phyloP scores from a whole-genome alignment of 139 green algal species.

The Pleodorina starrii region DNA sequence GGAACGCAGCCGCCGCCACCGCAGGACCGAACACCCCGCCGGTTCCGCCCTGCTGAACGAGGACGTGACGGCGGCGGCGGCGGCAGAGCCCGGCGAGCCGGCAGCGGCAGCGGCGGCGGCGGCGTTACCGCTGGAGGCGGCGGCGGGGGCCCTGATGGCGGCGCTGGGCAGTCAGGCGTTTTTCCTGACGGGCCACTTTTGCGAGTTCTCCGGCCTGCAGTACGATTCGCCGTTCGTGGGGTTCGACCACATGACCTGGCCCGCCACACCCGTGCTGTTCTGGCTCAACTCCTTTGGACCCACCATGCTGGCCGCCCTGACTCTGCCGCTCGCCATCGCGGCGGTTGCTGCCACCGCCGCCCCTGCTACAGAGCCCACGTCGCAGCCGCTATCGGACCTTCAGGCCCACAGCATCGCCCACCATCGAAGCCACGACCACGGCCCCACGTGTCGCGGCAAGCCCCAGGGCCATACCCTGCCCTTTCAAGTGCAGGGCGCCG shows the following conservation, averaged over 20 bases:
- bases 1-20: not conserved
- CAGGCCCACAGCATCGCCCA: not conserved
- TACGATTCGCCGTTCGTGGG: slow-evolving; percentile 93
- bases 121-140: not conserved
- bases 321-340: slow-evolving; percentile 46
- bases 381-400: not conserved
- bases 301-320: slow-evolving; percentile 57
- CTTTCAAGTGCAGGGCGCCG: not conserved
- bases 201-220: slow-evolving; percentile 91
- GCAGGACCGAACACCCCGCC: too few species aligned
- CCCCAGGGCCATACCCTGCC: not conserved
- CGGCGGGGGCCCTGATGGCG: slow-evolving; percentile 22
- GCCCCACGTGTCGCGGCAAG: not conserved
- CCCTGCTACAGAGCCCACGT: not conserved
- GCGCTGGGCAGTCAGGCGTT: slow-evolving; percentile 70
- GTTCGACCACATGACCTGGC: slow-evolving; percentile 75
- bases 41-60: not conserved
- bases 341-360: not conserved
- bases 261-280: slow-evolving; percentile 73
- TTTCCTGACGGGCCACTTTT: slow-evolving; percentile 91
- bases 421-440: not conserved
- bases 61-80: not conserved
- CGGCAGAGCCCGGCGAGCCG: not conserved
- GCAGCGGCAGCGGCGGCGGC: not conserved
- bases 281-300: slow-evolving; percentile 86